Conservation (phyloP, 768 basidiomycete genomes). For the Cystofilobasidium ferigula region DNA sequence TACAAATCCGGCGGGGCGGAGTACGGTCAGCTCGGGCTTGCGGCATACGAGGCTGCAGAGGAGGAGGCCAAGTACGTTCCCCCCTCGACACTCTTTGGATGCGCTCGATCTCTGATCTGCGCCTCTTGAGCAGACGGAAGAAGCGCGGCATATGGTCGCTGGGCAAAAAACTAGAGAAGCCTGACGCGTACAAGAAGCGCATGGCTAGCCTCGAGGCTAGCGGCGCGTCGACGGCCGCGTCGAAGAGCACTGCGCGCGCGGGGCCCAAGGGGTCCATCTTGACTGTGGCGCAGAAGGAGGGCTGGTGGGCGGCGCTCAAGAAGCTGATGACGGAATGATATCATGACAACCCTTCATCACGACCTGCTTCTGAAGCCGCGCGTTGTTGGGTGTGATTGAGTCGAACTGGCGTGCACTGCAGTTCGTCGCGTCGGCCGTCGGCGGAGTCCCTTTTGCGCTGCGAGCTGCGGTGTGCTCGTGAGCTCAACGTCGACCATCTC, state of each 20-base stretch:
- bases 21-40: conserved; percentile 12
- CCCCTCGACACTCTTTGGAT: not conserved
- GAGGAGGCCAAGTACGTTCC: conserved; percentile 16
- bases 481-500: too few species aligned
- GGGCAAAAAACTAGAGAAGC: conserved; percentile 15
- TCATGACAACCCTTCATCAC: not conserved
- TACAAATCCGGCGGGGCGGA: conserved; percentile 15
- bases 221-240: not conserved
- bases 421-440: too few species aligned
- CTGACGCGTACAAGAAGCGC: conserved; percentile 17
- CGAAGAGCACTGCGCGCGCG: not conserved
- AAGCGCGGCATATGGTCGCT: conserved; percentile 16
- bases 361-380: not conserved
- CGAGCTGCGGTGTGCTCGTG: too few species aligned
- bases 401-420: too few species aligned
- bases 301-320: not conserved
- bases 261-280: not conserved
- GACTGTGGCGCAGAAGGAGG: not conserved
- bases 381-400: too few species aligned
- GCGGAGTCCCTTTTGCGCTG: too few species aligned
- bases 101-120: too few species aligned
- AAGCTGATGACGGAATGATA: not conserved
- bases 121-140: not conserved
- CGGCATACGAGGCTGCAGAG: conserved; percentile 5
- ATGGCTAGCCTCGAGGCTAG: conserved; percentile 1